Base-by-base conservation (phyloP, 2,329 filamentous ascomycete species). In the Colletotrichum coccodes region DNA sequence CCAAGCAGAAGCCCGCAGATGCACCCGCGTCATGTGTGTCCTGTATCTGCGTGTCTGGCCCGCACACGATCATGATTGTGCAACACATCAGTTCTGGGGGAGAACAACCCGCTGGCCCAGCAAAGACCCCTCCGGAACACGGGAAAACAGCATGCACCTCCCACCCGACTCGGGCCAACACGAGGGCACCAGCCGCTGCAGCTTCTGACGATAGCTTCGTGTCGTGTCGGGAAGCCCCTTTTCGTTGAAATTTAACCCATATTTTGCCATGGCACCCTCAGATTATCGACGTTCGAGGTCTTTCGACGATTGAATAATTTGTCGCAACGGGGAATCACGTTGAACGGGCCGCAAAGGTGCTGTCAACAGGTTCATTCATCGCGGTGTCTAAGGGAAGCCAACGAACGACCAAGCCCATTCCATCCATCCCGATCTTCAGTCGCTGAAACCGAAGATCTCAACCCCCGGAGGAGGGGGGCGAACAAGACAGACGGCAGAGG, bases 401-500 rank as follows among this genome's bases (percentile, higher is more conserved):
- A 60, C 32, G 56, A 44, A 60, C 50, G 47, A 64, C 59, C 42
- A 67, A 63, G 64, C 44, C 49, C 59, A 67, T 53, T 42, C 47
- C 44, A 58, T 21, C 9, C n/a, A 14, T 65, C 40, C 49, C 56
- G 32, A 66, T 69, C 66, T 60, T n/a, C 56, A 53, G 62, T 57
- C 44, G 56, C 56, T 68, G 67, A 70, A 70, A 68, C 63, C 36
- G 56, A 70, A 56, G 28, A 67, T 70, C 66, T 50, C 58, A 42
- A 30, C 60, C n/a, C n/a, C n/a, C 36, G 59, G 62, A 56, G n/a
- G 40, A 26, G 40, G 36, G 64, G 30, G 28, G 57, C 57, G 56
- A 57, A 61, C 42, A 38, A 61, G 57, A 36, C 52, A 54, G 28
- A 28, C 49, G 36, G 21, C 30, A 23, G 30, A 53, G 23, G 54